These are phyloP conservation scores for Suillus lakei DNA, from an alignment of 768 basidiomycete species.

Conservation along the genomic window DNA sequence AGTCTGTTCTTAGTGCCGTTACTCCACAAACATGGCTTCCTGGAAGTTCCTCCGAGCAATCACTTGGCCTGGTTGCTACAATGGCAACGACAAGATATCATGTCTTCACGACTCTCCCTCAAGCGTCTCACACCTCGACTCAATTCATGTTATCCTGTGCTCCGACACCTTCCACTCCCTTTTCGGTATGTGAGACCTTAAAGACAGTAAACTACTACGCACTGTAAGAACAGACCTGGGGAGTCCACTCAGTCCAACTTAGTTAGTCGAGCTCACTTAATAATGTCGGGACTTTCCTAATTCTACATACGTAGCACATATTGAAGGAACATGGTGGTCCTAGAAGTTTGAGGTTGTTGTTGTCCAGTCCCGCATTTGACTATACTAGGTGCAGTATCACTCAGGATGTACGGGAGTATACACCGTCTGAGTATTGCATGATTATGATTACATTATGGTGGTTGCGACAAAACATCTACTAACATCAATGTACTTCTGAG, in stretches of 20 bases:
- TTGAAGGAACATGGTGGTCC: not conserved
- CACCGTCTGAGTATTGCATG: not conserved
- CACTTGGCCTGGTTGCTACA: conserved; percentile 7
- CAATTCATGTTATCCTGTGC: not conserved
- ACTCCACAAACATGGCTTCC: not conserved
- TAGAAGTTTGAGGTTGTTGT: not conserved
- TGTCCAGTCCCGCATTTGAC: not conserved
- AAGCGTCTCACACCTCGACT: not conserved
- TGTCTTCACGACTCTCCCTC: conserved; percentile 4
- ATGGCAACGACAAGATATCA: conserved; percentile 12
- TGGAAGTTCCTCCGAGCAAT: conserved; percentile 4
- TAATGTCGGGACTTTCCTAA: not conserved
- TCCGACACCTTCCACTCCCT: conserved; percentile 1
- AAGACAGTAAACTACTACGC: not conserved
- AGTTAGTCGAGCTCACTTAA: not conserved
- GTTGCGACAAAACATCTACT: not conserved
- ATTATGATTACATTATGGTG: not conserved
- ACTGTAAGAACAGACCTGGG: not conserved
- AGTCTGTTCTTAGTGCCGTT: not conserved
- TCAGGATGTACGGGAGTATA: not conserved
- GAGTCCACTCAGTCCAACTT: not conserved
- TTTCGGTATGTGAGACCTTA: conserved; percentile 9
- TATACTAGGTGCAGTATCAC: not conserved
- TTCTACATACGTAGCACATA: not conserved
- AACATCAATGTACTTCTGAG: conserved; percentile 40